A percentile compares a stretch with the other conserved stretches of the same genome.
Conservation (phyloP, 169 alveolate genomes). For the Perkinsus olseni region DNA sequence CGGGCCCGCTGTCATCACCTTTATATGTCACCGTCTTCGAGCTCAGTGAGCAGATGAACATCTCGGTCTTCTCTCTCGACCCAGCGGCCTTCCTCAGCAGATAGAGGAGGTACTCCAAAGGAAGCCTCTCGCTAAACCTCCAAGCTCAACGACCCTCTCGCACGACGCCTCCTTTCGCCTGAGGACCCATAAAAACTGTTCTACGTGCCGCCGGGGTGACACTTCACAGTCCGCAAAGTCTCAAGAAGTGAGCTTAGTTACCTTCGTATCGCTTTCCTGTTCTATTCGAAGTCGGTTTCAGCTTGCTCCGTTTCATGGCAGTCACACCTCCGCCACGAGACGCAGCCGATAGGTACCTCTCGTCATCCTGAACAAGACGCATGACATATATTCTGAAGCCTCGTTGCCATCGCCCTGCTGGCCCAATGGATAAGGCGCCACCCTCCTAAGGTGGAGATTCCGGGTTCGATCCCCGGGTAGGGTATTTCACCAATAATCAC, state of each 20-base stretch:
- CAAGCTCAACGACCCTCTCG: background rate
- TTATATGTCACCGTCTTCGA: background rate
- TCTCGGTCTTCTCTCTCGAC: background rate
- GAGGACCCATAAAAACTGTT: background rate
- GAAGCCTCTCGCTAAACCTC: background rate
- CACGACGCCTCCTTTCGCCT: background rate
- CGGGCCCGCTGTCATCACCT: background rate
- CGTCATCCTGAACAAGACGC: background rate
- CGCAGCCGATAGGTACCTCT: background rate
- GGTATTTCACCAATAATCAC: too few relatives aligned
- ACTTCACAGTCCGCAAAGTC: too few relatives aligned
- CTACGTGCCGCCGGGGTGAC: background rate
- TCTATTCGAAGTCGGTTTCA: background rate
- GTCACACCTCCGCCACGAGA: background rate
- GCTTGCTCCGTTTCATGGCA: background rate
- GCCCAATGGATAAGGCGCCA: background rate
- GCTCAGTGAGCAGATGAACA: background rate
- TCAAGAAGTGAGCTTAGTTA: too few relatives aligned
- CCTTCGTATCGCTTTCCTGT: background rate
- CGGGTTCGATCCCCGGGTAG: too few relatives aligned
- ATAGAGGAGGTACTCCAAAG: background rate
- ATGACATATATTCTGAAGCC: too few relatives aligned
- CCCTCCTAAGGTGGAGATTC: background rate
- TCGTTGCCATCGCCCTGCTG: background rate
- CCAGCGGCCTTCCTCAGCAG: background rate